A percentile compares a stretch with the other conserved stretches of the same genome.
Conservation (phyloP, 148 eudicot species). For the Spergularia marina region DNA sequence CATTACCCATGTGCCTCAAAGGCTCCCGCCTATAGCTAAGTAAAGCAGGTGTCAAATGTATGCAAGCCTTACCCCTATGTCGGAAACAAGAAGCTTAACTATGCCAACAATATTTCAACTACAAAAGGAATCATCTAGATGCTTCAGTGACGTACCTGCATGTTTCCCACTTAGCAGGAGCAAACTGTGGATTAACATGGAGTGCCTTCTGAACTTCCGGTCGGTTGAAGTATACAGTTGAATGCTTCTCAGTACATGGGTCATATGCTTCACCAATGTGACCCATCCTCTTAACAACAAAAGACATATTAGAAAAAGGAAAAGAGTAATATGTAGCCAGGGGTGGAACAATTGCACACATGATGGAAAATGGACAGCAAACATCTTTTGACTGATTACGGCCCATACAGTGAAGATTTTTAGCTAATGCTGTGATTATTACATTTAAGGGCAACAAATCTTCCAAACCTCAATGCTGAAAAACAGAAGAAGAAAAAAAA, state of each 20-base stretch:
- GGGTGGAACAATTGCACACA: not conserved
- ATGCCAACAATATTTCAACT: not conserved
- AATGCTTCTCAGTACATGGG: conserved; percentile 95
- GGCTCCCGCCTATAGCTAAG: too few species aligned
- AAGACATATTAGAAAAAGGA: not conserved
- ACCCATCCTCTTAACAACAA: conserved; percentile 50
- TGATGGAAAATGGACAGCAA: not conserved
- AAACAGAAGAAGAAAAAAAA: not conserved
- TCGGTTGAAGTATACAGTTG: conserved; percentile 72
- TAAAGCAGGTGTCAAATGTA: too few species aligned
- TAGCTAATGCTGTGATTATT: not conserved
- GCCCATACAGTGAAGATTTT: not conserved
- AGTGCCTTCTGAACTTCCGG: conserved; percentile 94
- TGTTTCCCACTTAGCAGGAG: conserved; percentile 79
- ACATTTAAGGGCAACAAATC: not conserved
- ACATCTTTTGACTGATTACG: not conserved
- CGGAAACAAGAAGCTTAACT: not conserved
- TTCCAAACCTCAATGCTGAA: too few species aligned
- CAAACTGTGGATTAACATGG: conserved; percentile 56
- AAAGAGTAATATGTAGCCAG: too few species aligned
- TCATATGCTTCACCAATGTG: conserved; percentile 67
- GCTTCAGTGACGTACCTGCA: conserved; percentile 60
- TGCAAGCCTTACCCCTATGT: too few species aligned
- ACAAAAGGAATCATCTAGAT: conserved; percentile 11
- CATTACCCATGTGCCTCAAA: too few species aligned